Evolutionary conservation across 2,329 filamentous ascomycete species (phyloP), one percentile per base, ranked within the genome.

Genomic region (Endoconidiophora polonica): DNA sequence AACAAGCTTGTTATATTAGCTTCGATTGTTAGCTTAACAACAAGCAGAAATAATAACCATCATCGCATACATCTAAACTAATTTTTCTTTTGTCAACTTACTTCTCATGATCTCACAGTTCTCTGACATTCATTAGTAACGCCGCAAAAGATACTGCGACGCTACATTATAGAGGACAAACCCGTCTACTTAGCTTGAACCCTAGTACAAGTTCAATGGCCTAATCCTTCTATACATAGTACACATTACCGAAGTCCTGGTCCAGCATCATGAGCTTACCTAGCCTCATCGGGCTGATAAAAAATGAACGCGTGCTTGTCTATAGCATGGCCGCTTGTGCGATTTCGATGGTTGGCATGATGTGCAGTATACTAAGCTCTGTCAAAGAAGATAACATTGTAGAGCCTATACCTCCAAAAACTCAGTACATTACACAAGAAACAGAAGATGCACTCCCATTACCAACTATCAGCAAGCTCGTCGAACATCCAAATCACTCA

Each of bases 391-490:
- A 79, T 48, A 81, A 81, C 55, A 73, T 79, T 62, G 75, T 91
- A 58, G 77, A 76, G 53, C 73, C 76, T 36, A 60, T 68, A 37
- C 74, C 78, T 53, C 77, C 77, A 36, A 80, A 81, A 60, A 76
- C 81, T 46, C 76, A 81, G 56, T 83, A 84, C 60, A 83, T 86
- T 55, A 83, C 78, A 12, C 79, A 86, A 61, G 77, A 82, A 22
- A 84, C 81, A 2, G 82, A 87, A 59, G 81, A 86, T 59, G 74
- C 81, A 2, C 68, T 87, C 40, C 74, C 78, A 52, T 59, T 78
- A 9, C 69, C 72, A 40, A 87, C 83, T 0, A 68, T 88, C 7
- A 69, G 78, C 47, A 81, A 77, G 55, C 70, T 88, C 3, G 67
- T 83, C 10, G 69, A 73, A 47, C 83, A 83, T 61, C 81, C 81